Conservation (phyloP, 148 eudicot genomes). For the Oxyria digyna region DNA sequence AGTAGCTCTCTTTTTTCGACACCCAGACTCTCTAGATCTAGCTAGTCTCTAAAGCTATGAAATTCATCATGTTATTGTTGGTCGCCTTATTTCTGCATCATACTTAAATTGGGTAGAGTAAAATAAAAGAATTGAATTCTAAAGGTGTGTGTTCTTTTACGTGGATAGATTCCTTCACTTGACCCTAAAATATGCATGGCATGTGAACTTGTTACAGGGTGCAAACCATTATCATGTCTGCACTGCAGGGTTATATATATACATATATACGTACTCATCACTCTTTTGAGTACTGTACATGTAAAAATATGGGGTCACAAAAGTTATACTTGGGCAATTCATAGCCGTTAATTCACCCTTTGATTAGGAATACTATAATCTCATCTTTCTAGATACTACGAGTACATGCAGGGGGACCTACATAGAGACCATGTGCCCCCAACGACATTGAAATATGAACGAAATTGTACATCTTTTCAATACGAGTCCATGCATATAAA, state of each 20-base stretch:
- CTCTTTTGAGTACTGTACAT: not conserved
- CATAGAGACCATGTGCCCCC: too few species aligned
- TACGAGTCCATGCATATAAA: too few species aligned
- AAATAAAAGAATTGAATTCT: not conserved
- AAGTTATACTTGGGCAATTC: not conserved
- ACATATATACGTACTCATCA: not conserved
- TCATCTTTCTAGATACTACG: too few species aligned
- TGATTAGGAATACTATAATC: not conserved
- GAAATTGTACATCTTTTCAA: too few species aligned
- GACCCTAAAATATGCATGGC: constrained; percentile 1
- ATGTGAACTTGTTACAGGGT: constrained; percentile 14
- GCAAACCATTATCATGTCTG: constrained; percentile 13
- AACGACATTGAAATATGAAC: too few species aligned
- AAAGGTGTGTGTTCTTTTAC: constrained; percentile 4
- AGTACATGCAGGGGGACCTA: too few species aligned
- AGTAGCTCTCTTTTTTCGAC: not conserved
- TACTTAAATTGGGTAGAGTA: not conserved
- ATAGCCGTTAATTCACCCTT: not conserved
- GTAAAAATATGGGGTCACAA: not conserved
- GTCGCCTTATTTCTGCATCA: constrained; percentile 6
- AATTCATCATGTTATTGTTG: too few species aligned
- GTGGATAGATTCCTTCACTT: not conserved
- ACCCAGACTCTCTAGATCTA: not conserved
- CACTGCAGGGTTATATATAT: constrained; percentile 2
- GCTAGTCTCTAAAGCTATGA: not conserved